Evolutionary conservation across 768 basidiomycete species (phyloP).

Genomic region (Pulveroboletus frians): DNA sequence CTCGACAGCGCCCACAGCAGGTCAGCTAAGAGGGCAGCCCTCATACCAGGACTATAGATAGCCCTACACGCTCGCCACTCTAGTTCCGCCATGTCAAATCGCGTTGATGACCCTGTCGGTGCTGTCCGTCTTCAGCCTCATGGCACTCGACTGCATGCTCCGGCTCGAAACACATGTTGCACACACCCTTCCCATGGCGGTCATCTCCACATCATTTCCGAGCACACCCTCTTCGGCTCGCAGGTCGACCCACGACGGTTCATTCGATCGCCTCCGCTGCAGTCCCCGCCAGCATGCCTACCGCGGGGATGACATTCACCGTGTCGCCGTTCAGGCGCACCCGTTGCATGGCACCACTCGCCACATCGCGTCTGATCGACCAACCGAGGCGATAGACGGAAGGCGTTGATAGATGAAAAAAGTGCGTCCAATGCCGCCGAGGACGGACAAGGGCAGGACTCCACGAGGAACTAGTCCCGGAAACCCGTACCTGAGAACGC

Average conservation of each 20-base stretch:
- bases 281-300: not conserved
- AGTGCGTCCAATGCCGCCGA: conserved; percentile 8
- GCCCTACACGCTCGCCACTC: conserved; percentile 10
- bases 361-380: conserved; percentile 1
- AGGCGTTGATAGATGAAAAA: conserved; percentile 9
- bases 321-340: conserved; percentile 3
- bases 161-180: conserved; percentile 26
- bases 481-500: conserved; percentile 2
- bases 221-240: not conserved
- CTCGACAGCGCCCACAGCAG: conserved; percentile 10
- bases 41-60: conserved; percentile 17
- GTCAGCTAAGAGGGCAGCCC: conserved; percentile 14
- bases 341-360: conserved; percentile 1
- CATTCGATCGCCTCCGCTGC: conserved; percentile 10
- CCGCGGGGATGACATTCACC: not conserved
- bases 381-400: conserved; percentile 6
- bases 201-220: conserved; percentile 22
- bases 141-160: conserved; percentile 19
- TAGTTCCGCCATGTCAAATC: conserved; percentile 16
- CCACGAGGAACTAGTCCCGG: conserved; percentile 16
- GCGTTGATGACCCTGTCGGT: conserved; percentile 17
- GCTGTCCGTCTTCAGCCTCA: too few relatives aligned
- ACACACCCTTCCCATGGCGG: conserved; percentile 13
- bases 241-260: not conserved
- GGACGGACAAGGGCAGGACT: conserved; percentile 19